Conservation (phyloP, 768 basidiomycete genomes). For the Aureoboletus auriporus region DNA sequence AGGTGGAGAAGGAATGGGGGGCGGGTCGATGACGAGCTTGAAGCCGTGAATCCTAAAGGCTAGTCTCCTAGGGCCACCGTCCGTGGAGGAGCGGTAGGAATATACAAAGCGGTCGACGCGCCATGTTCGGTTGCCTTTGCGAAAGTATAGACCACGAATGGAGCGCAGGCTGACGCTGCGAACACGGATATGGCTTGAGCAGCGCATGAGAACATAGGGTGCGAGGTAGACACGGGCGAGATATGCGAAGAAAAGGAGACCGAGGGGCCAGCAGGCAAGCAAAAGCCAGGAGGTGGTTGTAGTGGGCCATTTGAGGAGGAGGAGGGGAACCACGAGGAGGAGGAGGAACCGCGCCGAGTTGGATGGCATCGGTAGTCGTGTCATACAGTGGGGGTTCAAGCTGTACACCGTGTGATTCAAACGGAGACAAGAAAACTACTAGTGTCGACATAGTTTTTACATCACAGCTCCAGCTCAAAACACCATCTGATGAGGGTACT, state of each 20-base stretch:
- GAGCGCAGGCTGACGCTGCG: constrained; percentile 75
- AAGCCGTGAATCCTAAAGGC: constrained; percentile 61
- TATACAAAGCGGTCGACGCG: constrained; percentile 65
- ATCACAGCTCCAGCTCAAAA: constrained; percentile 53
- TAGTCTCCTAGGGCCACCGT: constrained; percentile 49
- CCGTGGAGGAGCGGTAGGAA: constrained; percentile 49
- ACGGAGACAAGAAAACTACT: background rate
- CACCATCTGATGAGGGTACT: constrained; percentile 91
- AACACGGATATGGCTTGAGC: constrained; percentile 60
- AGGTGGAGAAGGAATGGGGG: constrained; percentile 12
- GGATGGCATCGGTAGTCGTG: background rate
- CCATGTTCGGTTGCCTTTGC: constrained; percentile 49
- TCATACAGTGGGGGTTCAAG: background rate
- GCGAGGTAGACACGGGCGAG: constrained; percentile 62
- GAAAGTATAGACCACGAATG: constrained; percentile 71
- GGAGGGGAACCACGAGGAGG: constrained; percentile 8
- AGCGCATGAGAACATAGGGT: constrained; percentile 56
- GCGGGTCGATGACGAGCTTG: constrained; percentile 43
- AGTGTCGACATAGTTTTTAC: constrained; percentile 21
- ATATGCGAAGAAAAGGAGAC: constrained; percentile 51
- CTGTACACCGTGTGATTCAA: constrained; percentile 9
- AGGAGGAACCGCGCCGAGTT: constrained; percentile 6
- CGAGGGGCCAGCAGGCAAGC: constrained; percentile 46
- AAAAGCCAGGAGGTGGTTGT: constrained; percentile 34
- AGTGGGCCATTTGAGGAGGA: constrained; percentile 20